Evolutionary conservation across 1,139 yeast species (phyloP).

Genomic region (Hanseniaspora gamundiae): DNA sequence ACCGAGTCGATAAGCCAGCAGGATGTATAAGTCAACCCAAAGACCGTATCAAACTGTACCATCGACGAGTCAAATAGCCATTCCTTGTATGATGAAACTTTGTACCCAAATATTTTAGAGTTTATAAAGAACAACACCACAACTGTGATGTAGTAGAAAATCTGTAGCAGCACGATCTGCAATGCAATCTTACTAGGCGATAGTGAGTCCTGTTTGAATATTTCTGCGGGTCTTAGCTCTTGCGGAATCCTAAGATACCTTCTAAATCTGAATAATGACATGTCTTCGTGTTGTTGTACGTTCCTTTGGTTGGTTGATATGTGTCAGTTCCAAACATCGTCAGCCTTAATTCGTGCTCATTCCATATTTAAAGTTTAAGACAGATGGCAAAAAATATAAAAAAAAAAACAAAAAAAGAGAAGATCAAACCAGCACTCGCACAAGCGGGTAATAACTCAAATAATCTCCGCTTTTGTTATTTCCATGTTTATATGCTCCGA

Average conservation of each 20-base stretch:
- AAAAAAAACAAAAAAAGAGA: too few species aligned
- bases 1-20: constrained; percentile 76
- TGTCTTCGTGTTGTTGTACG: not conserved
- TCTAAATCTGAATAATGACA: constrained; percentile 10
- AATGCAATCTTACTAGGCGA: constrained; percentile 33
- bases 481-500: not conserved
- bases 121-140: constrained; percentile 42
- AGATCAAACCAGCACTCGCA: too few species aligned
- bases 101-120: constrained; percentile 49
- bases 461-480: not conserved
- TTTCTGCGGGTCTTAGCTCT: constrained; percentile 21
- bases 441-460: too few species aligned
- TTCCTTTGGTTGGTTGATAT: not conserved
- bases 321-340: not conserved
- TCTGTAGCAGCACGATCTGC: constrained; percentile 53
- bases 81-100: constrained; percentile 35
- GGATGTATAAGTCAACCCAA: constrained; percentile 61
- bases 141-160: constrained; percentile 57
- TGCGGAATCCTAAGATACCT: constrained; percentile 21
- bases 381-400: too few species aligned
- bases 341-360: not conserved
- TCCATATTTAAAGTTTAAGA: too few species aligned
- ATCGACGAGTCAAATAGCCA: constrained; percentile 81
- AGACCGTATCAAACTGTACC: constrained; percentile 61
- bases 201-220: constrained; percentile 27